Percentiles rank a stretch among this genome's conserved stretches.
Evolutionary conservation across 208 protist species (phyloP).

Genomic region (Wallacemonas collosoma): DNA sequence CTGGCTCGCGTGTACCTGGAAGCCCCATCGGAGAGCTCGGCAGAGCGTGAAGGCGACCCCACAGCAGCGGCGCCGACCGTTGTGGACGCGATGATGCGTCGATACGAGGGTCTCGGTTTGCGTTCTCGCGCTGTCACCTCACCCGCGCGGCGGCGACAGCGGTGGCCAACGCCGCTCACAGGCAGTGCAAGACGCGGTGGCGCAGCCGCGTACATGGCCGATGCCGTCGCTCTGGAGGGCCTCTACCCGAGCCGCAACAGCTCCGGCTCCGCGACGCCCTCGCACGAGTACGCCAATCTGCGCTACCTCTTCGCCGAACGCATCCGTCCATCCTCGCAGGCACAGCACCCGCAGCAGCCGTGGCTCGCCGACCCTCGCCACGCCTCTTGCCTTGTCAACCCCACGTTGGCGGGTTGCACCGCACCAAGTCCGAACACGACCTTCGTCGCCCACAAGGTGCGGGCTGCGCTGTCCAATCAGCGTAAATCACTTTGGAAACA

Average conservation of each 20-base stretch:
- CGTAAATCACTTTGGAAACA: conserved; percentile 14
- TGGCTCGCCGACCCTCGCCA: too few relatives aligned
- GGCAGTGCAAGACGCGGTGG: neutral
- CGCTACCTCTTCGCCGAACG: conserved; percentile 6
- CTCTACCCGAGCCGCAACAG: conserved; percentile 17
- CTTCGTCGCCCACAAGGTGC: conserved; percentile 9
- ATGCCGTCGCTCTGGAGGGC: neutral
- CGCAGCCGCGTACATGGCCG: neutral
- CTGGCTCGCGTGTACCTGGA: neutral
- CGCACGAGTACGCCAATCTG: conserved; percentile 9
- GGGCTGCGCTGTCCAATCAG: conserved; percentile 4
- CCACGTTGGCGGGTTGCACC: conserved; percentile 5
- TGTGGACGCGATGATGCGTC: conserved; percentile 2
- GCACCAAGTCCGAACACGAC: conserved; percentile 1
- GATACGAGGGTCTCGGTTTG: conserved; percentile 13
- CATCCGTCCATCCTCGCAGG: neutral
- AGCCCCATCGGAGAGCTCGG: neutral
- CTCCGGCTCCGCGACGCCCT: neutral
- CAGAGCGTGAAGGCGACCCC: neutral
- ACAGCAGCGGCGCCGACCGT: too few relatives aligned
- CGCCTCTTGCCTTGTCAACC: neutral
- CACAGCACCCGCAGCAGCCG: neutral
- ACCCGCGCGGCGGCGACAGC: neutral
- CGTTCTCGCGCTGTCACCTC: neutral
- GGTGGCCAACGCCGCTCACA: neutral